These are phyloP conservation scores for Panus rudis DNA, from an alignment of 768 basidiomycete species.

Conservation along the genomic window DNA sequence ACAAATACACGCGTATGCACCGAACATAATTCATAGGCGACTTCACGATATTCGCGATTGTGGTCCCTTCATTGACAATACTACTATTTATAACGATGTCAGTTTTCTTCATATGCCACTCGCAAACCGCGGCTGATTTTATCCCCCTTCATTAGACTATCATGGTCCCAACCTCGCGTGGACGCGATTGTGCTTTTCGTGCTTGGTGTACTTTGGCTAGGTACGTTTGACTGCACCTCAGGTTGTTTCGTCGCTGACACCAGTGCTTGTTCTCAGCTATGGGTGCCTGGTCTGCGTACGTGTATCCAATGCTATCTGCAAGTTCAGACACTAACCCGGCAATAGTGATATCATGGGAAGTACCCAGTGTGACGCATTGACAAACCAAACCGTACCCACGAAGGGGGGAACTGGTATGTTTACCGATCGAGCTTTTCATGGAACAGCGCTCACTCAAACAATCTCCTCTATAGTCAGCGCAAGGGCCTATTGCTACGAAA, in stretches of 20 bases:
- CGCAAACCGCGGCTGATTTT: not conserved
- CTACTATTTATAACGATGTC: slow-evolving; percentile 55
- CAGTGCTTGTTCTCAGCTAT: too few relatives aligned
- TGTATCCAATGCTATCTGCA: not conserved
- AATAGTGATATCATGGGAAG: slow-evolving; percentile 62
- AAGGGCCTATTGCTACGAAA: slow-evolving; percentile 62
- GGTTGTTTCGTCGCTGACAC: too few relatives aligned
- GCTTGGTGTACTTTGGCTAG: slow-evolving; percentile 60
- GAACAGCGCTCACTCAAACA: slow-evolving; percentile 7
- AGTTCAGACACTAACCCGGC: not conserved
- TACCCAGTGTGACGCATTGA: slow-evolving; percentile 23
- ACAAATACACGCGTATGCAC: not conserved
- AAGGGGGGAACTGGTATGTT: slow-evolving; percentile 51
- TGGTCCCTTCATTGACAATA: slow-evolving; percentile 61
- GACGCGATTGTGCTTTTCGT: slow-evolving; percentile 52
- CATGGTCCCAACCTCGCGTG: slow-evolving; percentile 62
- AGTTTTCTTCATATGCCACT: slow-evolving; percentile 15
- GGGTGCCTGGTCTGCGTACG: slow-evolving; percentile 71
- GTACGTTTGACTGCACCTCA: slow-evolving; percentile 32
- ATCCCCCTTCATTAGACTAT: slow-evolving; percentile 35
- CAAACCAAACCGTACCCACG: slow-evolving; percentile 35
- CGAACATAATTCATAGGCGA: slow-evolving; percentile 44
- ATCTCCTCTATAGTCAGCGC: slow-evolving; percentile 38
- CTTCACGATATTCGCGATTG: slow-evolving; percentile 62
- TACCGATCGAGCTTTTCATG: too few relatives aligned